These are phyloP conservation scores for Lentinula boryana DNA, from an alignment of 768 basidiomycete species.

Conservation along the genomic window DNA sequence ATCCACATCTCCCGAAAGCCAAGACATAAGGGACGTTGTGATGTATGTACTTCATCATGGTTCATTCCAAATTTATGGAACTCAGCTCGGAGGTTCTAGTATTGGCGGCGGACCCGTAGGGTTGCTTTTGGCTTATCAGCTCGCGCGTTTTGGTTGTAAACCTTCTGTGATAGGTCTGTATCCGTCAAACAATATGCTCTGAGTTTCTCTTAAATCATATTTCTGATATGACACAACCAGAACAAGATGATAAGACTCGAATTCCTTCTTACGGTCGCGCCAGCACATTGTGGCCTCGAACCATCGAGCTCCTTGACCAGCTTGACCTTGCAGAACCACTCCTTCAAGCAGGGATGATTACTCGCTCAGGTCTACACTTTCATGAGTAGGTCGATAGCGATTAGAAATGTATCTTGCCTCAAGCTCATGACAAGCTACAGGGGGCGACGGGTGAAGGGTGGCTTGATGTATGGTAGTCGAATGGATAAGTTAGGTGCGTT, in stretches of 20 bases:
- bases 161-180: background rate
- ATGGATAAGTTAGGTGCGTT: slow-evolving; percentile 11
- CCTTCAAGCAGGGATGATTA: slow-evolving; percentile 5
- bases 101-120: slow-evolving; percentile 8
- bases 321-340: slow-evolving; percentile 7
- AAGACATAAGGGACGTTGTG: background rate
- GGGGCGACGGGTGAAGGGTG: slow-evolving; percentile 8
- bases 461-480: slow-evolving; percentile 11
- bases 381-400: background rate
- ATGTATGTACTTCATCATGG: background rate
- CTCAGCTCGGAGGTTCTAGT: background rate
- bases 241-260: slow-evolving; percentile 5
- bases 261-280: slow-evolving; percentile 7
- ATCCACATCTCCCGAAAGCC: background rate
- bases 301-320: slow-evolving; percentile 5
- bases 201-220: too few relatives aligned
- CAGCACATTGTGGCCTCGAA: slow-evolving; percentile 8
- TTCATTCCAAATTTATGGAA: background rate
- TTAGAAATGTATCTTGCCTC: background rate
- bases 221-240: background rate
- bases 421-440: background rate
- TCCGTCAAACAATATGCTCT: background rate
- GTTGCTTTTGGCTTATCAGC: slow-evolving; percentile 4
- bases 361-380: slow-evolving; percentile 5
- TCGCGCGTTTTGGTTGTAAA: slow-evolving; percentile 5